Conservation (phyloP, 1,139 yeast genomes). For the Zygosaccharomyces pseudobailii region DNA sequence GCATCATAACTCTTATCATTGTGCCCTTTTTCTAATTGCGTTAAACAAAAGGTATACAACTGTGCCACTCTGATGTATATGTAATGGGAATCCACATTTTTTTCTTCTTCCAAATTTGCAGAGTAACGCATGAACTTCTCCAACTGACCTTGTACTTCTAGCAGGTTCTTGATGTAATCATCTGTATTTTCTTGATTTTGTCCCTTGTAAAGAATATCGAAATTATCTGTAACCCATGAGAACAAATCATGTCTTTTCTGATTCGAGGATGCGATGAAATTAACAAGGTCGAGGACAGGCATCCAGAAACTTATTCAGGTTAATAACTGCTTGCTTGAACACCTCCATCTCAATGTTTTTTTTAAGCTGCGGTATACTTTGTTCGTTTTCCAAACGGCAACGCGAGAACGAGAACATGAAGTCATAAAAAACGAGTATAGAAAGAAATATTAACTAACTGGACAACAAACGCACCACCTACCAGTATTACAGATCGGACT, state of each 20-base stretch:
- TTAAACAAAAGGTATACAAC: constrained; percentile 18
- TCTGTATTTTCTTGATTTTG: constrained; percentile 4
- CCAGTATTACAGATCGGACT: no score
- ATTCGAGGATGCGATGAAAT: constrained; percentile 4
- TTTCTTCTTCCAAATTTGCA: constrained; percentile 12
- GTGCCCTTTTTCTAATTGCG: constrained; percentile 13
- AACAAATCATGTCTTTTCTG: constrained; percentile 19
- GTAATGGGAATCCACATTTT: constrained; percentile 20
- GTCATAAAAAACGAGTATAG: background rate
- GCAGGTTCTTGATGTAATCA: constrained; percentile 1
- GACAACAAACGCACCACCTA: no score
- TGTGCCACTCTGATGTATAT: constrained; percentile 22
- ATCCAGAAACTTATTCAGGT: background rate
- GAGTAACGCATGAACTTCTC: constrained; percentile 13
- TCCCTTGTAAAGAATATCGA: constrained; percentile 13
- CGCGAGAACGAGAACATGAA: background rate
- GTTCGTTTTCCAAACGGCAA: background rate
- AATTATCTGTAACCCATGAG: constrained; percentile 19
- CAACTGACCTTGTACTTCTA: constrained; percentile 11
- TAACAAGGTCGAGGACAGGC: constrained; percentile 1
- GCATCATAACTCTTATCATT: constrained; percentile 28
- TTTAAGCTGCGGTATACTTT: background rate
- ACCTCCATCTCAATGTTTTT: background rate
- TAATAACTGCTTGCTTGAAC: background rate
- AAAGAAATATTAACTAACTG: no score